Evolutionary conservation across 73 alveolate species (phyloP).

Genomic region (Durusdinium trenchii): DNA sequence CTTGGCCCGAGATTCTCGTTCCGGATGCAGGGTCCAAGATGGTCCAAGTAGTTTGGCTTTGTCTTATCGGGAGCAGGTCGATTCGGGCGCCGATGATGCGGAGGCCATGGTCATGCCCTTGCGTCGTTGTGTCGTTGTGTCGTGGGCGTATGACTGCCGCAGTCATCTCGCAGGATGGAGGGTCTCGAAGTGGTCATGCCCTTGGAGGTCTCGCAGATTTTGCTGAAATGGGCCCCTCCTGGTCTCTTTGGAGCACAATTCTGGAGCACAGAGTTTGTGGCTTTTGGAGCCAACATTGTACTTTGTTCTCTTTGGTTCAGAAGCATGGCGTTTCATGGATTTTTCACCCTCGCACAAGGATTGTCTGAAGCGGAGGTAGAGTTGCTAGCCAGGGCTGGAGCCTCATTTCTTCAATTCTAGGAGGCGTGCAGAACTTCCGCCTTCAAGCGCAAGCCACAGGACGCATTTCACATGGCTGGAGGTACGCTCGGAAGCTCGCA

Average conservation of each 20-base stretch:
- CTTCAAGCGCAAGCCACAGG: background rate
- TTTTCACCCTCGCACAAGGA: background rate
- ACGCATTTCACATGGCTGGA: background rate
- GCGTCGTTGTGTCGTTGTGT: no score
- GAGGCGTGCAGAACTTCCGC: background rate
- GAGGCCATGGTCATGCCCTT: background rate
- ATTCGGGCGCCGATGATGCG: slow-evolving; percentile 20
- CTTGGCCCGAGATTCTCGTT: background rate
- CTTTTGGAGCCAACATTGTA: no score
- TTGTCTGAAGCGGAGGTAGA: slow-evolving; percentile 17
- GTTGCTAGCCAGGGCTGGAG: background rate
- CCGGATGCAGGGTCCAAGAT: background rate
- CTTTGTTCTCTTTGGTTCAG: no score
- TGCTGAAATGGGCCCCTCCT: no score
- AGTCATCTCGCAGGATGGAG: no score
- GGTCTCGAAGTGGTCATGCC: no score
- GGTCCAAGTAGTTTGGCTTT: background rate
- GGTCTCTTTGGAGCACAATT: no score
- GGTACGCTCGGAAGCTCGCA: slow-evolving; percentile 47
- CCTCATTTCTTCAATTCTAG: background rate
- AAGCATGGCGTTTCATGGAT: background rate
- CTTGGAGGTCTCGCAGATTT: no score
- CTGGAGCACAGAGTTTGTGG: no score
- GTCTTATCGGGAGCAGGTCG: background rate
- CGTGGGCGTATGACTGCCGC: no score